Conservation (phyloP, 345 rosid genomes). For the Gossypium arboreum region DNA sequence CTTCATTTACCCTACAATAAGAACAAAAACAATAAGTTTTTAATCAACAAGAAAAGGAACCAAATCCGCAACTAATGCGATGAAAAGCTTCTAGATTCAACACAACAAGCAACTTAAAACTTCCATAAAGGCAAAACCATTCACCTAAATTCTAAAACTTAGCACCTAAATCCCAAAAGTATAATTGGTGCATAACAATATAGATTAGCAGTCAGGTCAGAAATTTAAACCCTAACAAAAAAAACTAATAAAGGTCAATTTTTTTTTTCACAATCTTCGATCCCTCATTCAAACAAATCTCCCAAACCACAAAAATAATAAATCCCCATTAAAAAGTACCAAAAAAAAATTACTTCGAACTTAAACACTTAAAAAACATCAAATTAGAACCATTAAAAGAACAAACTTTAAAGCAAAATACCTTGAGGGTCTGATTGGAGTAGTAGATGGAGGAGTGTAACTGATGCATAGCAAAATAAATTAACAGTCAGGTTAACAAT, state of each 20-base stretch:
- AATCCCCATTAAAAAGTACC: not conserved
- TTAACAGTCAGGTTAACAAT: not conserved
- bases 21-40: constrained; percentile 5
- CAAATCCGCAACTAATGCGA: not conserved
- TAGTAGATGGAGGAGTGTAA: constrained; percentile 3
- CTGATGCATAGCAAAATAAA: not conserved
- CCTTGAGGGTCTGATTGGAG: constrained; percentile 23
- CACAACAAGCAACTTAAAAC: not conserved
- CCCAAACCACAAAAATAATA: not conserved
- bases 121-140: not conserved
- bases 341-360: not conserved
- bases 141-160: not conserved
- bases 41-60: not conserved
- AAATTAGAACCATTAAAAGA: not conserved
- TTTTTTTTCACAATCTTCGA: not conserved
- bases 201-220: not conserved
- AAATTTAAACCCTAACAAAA: constrained; percentile 1
- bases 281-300: not conserved
- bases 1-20: constrained; percentile 24
- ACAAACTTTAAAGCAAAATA: constrained; percentile 6
- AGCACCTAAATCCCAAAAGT: not conserved
- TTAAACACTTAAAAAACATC: not conserved
- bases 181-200: not conserved
- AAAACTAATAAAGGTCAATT: not conserved
- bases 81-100: not conserved